These are phyloP conservation scores for Picea abies DNA, from an alignment of 83 land plant species.

Conservation along the genomic window DNA sequence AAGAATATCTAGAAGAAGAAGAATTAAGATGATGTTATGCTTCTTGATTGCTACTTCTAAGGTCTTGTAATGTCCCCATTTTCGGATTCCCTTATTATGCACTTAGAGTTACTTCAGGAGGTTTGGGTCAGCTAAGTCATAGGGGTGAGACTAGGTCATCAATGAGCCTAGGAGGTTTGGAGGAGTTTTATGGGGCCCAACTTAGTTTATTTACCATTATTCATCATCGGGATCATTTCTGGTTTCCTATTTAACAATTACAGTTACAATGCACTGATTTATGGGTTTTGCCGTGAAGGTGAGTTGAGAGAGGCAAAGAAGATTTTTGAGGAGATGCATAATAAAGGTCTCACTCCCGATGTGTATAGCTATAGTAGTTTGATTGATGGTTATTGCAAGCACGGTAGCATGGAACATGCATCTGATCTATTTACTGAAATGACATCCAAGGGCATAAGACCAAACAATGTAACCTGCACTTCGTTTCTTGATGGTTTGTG, in stretches of 20 bases:
- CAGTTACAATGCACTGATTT: constrained; percentile 49
- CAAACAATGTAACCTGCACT: constrained; percentile 40
- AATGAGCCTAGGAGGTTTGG: too few species aligned
- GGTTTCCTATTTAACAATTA: constrained; percentile 46
- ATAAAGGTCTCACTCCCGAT: constrained; percentile 29
- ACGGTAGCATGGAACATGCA: constrained; percentile 41
- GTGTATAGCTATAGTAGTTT: constrained; percentile 45
- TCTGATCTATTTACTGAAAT: constrained; percentile 43
- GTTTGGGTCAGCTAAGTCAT: too few species aligned
- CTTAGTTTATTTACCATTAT: too few species aligned
- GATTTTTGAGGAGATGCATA: constrained; percentile 40
- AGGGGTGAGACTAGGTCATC: too few species aligned
- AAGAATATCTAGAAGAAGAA: too few species aligned
- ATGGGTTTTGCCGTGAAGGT: constrained; percentile 43
- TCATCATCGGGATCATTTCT: too few species aligned
- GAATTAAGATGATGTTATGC: too few species aligned
- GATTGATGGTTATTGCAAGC: constrained; percentile 49
- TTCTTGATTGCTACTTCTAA: too few species aligned
- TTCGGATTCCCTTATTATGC: too few species aligned
- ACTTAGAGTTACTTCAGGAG: too few species aligned
- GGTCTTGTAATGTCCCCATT: too few species aligned
- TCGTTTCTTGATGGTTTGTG: constrained; percentile 50
- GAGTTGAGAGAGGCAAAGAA: constrained; percentile 40
- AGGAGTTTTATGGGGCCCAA: too few species aligned
- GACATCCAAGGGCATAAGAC: constrained; percentile 26